phyloP scores from a whole-genome alignment of 768 basidiomycete species.

The Daedaleopsis nitida region DNA sequence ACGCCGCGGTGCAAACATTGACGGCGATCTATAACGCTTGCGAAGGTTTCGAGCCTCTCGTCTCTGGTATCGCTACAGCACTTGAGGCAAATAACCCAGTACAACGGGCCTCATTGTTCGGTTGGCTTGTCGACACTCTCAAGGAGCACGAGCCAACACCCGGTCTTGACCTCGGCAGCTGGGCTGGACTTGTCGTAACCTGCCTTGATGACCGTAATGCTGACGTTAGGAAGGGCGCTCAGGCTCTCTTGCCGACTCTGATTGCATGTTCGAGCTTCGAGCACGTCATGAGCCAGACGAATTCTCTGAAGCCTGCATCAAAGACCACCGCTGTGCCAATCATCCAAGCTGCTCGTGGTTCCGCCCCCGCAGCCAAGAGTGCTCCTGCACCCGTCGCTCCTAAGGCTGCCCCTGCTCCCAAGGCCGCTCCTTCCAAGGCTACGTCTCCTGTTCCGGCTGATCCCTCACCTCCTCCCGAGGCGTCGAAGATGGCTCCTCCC shows the following conservation, averaged over 20 bases:
- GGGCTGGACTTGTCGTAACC: slow-evolving; percentile 64
- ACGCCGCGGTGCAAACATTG: slow-evolving; percentile 76
- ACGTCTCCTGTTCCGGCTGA: slow-evolving; percentile 49
- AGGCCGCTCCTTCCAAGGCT: slow-evolving; percentile 24
- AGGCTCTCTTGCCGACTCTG: slow-evolving; percentile 75
- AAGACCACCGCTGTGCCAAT: slow-evolving; percentile 80
- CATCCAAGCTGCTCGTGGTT: slow-evolving; percentile 78
- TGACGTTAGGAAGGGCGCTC: slow-evolving; percentile 92
- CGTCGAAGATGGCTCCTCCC: slow-evolving; percentile 40
- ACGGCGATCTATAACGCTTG: slow-evolving; percentile 83
- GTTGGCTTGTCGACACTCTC: slow-evolving; percentile 82
- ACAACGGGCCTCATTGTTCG: slow-evolving; percentile 76
- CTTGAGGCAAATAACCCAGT: slow-evolving; percentile 88
- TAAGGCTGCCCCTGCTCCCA: slow-evolving; percentile 22
- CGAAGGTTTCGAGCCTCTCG: slow-evolving; percentile 82
- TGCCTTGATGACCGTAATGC: slow-evolving; percentile 89
- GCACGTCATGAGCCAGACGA: slow-evolving; percentile 83
- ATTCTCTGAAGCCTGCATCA: slow-evolving; percentile 89
- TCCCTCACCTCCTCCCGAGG: slow-evolving; percentile 38
- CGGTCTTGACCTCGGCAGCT: slow-evolving; percentile 66
- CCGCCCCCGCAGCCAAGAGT: slow-evolving; percentile 32
- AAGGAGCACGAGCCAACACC: slow-evolving; percentile 59
- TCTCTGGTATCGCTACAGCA: slow-evolving; percentile 73
- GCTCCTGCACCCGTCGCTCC: background rate
- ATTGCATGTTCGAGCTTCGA: slow-evolving; percentile 80